phyloP scores from a whole-genome alignment of 2,329 filamentous ascomycete genomes.

The Claviceps purpurea region DNA sequence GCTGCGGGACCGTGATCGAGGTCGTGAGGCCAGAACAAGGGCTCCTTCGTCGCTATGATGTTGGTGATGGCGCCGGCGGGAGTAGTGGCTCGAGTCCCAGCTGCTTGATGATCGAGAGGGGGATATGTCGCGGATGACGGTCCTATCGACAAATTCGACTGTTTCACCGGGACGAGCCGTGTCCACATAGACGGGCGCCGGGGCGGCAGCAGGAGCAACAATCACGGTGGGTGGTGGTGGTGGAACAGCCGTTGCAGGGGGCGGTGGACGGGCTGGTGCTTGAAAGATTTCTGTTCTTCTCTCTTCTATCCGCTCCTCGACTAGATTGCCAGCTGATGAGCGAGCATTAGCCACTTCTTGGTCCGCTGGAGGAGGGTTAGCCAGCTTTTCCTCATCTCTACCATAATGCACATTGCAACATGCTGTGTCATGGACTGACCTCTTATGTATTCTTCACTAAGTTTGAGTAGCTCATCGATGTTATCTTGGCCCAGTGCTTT shows the following conservation, averaged over 20 bases:
- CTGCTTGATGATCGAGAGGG: slow-evolving; percentile 28
- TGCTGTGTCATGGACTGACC: slow-evolving; percentile 20
- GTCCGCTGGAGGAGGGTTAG: slow-evolving; percentile 21
- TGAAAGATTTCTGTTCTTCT: slow-evolving; percentile 1
- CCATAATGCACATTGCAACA: neutral
- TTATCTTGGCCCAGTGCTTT: slow-evolving; percentile 80
- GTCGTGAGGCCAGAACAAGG: slow-evolving; percentile 26
- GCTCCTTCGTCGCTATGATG: slow-evolving; percentile 15
- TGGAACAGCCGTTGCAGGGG: slow-evolving; percentile 7
- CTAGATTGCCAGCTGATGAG: slow-evolving; percentile 31
- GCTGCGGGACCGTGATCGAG: slow-evolving; percentile 28
- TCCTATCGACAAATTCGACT: slow-evolving; percentile 31
- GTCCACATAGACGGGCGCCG: slow-evolving; percentile 20
- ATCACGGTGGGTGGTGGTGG: neutral
- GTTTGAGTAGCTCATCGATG: slow-evolving; percentile 76
- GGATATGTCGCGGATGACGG: slow-evolving; percentile 35
- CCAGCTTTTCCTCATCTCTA: neutral
- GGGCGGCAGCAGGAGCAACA: slow-evolving; percentile 17
- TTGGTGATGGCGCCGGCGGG: slow-evolving; percentile 17
- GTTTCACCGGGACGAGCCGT: slow-evolving; percentile 19
- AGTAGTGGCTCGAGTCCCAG: slow-evolving; percentile 17
- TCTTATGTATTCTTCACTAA: slow-evolving; percentile 65
- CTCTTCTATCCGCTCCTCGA: slow-evolving; percentile 35
- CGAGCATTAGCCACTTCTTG: slow-evolving; percentile 30
- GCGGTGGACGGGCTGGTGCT: slow-evolving; percentile 9